A percentile compares a stretch with the other conserved stretches of the same genome.
Evolutionary conservation across 176 grass and related monocot species (phyloP).

Genomic region (Oryza glumipatula): DNA sequence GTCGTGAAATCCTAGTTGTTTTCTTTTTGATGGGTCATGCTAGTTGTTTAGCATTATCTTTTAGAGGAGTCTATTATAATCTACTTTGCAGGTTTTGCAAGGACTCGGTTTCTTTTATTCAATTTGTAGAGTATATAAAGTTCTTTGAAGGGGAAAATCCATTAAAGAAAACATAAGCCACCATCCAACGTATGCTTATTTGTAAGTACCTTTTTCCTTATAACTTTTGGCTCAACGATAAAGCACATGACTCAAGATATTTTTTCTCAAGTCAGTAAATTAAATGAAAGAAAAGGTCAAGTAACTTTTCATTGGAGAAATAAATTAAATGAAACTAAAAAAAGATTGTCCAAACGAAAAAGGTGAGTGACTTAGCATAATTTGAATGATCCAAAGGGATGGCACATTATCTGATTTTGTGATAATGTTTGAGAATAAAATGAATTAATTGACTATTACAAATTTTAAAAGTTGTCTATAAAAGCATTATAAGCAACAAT

Average conservation of each 20-base stretch:
- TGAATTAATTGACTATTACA: too few species aligned
- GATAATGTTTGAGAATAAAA: too few species aligned
- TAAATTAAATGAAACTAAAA: not conserved
- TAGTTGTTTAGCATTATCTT: constrained; percentile 1
- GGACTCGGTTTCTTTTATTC: not conserved
- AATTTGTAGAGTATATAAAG: not conserved
- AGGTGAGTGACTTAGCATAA: too few species aligned
- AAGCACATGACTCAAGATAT: not conserved
- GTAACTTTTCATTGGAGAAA: not conserved
- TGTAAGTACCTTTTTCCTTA: not conserved
- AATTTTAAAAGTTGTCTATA: too few species aligned
- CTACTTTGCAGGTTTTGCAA: not conserved
- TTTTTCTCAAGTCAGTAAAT: not conserved
- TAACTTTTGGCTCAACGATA: not conserved
- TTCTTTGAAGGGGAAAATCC: not conserved
- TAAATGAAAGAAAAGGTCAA: not conserved
- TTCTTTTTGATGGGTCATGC: not conserved
- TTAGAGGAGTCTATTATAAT: not conserved
- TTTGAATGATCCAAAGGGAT: too few species aligned
- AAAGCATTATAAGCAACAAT: too few species aligned
- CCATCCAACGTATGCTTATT: not conserved
- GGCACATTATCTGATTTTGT: too few species aligned
- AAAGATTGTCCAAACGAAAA: not conserved
- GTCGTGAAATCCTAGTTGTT: not conserved
- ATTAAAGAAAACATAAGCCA: not conserved